Conservation (phyloP, 192 early-diverging fungal species). For the Coemansia sp. region DNA sequence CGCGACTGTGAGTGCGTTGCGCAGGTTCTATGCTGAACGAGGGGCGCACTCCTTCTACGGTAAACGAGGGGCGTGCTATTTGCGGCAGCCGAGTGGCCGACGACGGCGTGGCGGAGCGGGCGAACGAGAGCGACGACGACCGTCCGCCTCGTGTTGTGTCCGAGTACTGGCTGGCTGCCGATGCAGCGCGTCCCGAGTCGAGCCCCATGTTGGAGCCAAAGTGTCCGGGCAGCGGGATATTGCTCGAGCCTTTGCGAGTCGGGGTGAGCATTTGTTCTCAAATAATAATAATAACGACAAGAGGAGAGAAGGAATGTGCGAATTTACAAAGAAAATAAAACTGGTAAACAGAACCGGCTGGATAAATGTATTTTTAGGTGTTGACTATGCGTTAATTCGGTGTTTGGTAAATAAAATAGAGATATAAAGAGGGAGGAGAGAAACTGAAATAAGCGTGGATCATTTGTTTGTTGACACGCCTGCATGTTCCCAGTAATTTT, state of each 20-base stretch:
- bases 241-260: slow-evolving; percentile 14
- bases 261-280: slow-evolving; percentile 4
- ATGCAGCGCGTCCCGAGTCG: not conserved
- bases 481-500: too few species aligned
- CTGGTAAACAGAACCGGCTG: too few species aligned
- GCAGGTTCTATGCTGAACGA: too few species aligned
- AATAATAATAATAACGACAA: too few species aligned
- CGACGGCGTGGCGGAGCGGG: slow-evolving; percentile 22
- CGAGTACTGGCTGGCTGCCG: slow-evolving; percentile 9
- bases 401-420: too few species aligned
- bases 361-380: too few species aligned
- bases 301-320: not conserved
- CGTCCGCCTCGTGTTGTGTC: slow-evolving; percentile 32
- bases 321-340: not conserved
- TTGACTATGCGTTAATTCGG: too few species aligned
- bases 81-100: not conserved
- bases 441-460: too few species aligned
- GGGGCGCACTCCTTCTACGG: not conserved
- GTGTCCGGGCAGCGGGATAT: slow-evolving; percentile 32
- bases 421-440: too few species aligned
- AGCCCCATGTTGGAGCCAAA: slow-evolving; percentile 8
- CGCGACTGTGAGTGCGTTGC: slow-evolving; percentile 4
- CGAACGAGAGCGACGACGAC: slow-evolving; percentile 42
- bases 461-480: too few species aligned
- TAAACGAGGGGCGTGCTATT: slow-evolving; percentile 13